Conservation (phyloP, 345 rosid species). For the Eucalyptus curtisii region DNA sequence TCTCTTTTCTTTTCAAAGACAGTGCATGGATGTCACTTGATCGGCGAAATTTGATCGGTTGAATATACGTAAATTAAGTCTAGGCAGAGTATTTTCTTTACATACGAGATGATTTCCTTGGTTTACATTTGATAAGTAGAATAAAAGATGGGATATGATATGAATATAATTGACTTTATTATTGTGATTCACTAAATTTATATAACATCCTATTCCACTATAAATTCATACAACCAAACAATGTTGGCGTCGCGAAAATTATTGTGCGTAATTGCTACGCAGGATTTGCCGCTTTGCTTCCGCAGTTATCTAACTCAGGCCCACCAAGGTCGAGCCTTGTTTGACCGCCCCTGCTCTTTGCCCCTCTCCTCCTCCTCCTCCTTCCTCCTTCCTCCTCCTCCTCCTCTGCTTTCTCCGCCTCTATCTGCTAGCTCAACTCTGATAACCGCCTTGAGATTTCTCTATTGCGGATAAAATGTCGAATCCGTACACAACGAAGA, state of each 20-base stretch:
- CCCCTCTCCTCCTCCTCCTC: too few relatives aligned
- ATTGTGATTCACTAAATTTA: rapidly evolving
- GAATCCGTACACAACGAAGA: background rate
- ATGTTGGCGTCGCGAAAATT: background rate
- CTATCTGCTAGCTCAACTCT: background rate
- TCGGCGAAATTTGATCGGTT: background rate
- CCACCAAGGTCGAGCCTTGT: background rate
- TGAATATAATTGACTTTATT: too few relatives aligned
- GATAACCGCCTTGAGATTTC: background rate
- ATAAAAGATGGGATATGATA: too few relatives aligned
- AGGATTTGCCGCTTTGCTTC: background rate
- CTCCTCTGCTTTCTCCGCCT: background rate
- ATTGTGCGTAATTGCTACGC: background rate
- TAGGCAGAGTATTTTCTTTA: too few relatives aligned
- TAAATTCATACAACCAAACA: background rate
- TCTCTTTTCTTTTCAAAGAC: too few relatives aligned
- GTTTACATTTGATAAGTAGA: rapidly evolving
- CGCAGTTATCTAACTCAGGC: background rate
- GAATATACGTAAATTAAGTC: background rate
- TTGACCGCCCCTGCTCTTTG: too few relatives aligned
- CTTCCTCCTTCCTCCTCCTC: background rate
- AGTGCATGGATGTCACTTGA: rapidly evolving
- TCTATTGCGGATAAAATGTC: background rate
- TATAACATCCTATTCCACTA: background rate
- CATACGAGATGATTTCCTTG: too few relatives aligned